Evolutionary conservation across 2,329 filamentous ascomycete species (phyloP).

Genomic region (Gyromitra esculenta): DNA sequence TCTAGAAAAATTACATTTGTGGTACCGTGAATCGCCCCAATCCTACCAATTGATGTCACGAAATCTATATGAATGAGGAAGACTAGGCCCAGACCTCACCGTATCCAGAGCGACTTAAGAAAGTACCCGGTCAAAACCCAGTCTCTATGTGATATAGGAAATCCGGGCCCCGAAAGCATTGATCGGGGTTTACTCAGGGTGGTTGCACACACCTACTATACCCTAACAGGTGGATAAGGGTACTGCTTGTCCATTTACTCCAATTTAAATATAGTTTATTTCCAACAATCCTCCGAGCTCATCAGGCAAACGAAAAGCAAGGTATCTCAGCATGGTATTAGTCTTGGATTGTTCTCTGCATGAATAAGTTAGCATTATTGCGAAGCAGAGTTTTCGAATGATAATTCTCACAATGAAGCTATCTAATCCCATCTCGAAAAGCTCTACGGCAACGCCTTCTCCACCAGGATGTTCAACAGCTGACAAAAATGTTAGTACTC

Average conservation of each 20-base stretch:
- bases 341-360: background rate
- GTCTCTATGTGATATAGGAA: background rate
- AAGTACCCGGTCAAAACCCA: background rate
- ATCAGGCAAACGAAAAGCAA: background rate
- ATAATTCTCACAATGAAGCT: conserved; percentile 70
- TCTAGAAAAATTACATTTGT: background rate
- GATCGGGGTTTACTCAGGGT: background rate
- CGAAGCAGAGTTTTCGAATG: background rate
- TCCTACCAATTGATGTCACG: background rate
- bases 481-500: conserved; percentile 46
- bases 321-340: background rate
- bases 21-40: background rate
- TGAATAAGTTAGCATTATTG: background rate
- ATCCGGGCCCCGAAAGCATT: too few species aligned
- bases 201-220: too few species aligned
- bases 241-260: background rate
- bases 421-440: conserved; percentile 77
- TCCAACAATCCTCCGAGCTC: background rate
- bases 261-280: background rate
- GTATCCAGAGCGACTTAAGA: background rate
- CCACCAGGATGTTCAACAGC: conserved; percentile 74
- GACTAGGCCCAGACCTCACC: background rate
- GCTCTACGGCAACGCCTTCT: conserved; percentile 74
- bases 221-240: background rate
- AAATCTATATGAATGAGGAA: background rate